Evolutionary conservation across 2,329 filamentous ascomycete genomes (phyloP).

Genomic region (Pseudocercospora fijiensis): DNA sequence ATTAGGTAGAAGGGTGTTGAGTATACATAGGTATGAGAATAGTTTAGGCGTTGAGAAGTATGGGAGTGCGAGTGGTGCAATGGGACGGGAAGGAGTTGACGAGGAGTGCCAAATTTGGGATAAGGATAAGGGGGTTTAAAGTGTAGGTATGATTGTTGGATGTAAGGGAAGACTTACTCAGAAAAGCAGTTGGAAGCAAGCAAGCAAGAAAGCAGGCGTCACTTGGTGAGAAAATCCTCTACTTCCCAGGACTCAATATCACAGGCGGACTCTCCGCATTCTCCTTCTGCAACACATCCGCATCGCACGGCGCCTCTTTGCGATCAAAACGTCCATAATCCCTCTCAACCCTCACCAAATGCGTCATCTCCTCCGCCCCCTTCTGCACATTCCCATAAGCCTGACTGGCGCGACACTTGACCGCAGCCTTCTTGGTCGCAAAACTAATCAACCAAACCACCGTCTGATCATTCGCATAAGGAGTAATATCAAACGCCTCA

Average conservation of each 20-base stretch:
- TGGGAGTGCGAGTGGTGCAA: too few relatives aligned
- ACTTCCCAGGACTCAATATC: neutral
- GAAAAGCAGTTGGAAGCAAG: too few relatives aligned
- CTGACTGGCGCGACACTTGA: constrained; percentile 1
- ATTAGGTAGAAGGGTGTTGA: too few relatives aligned
- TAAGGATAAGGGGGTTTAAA: too few relatives aligned
- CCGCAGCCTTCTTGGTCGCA: constrained; percentile 10
- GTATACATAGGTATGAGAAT: too few relatives aligned
- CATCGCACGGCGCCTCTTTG: neutral
- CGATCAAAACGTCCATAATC: constrained; percentile 10
- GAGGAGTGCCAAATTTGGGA: too few relatives aligned
- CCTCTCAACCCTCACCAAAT: constrained; percentile 11
- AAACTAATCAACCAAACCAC: constrained; percentile 15
- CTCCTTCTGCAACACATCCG: neutral
- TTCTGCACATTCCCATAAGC: constrained; percentile 10
- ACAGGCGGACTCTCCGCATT: neutral
- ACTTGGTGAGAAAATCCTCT: too few relatives aligned
- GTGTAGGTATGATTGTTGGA: too few relatives aligned
- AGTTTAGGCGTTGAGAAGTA: too few relatives aligned
- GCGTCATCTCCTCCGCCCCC: constrained; percentile 1
- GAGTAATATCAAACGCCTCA: constrained; percentile 6
- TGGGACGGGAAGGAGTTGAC: too few relatives aligned
- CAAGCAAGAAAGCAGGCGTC: too few relatives aligned
- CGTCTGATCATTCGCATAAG: constrained; percentile 12
- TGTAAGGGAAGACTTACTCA: too few relatives aligned